Evolutionary conservation across 371 early-diverging fungal genomes (phyloP).

Genomic region (Mucor indicus): DNA sequence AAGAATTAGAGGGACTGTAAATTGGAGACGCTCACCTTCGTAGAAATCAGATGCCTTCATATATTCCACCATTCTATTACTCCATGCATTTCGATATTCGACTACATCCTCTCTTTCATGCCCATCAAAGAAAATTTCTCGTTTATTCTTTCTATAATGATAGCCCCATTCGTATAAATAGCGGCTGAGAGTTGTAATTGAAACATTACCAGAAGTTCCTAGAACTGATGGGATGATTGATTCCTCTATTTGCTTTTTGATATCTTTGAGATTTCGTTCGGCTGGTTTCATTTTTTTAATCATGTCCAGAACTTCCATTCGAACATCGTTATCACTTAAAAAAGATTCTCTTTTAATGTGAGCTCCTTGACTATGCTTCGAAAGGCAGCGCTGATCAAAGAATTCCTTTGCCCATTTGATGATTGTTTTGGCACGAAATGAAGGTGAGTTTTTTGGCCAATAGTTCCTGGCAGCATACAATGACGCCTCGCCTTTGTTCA

Average conservation of each 20-base stretch:
- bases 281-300: neutral
- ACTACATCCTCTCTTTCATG: conserved; percentile 17
- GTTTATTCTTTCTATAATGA: neutral
- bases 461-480: neutral
- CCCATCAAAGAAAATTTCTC: conserved; percentile 8
- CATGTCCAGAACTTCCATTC: neutral
- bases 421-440: neutral
- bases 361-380: neutral
- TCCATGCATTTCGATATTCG: conserved; percentile 7
- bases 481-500: neutral
- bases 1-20: neutral
- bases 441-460: neutral
- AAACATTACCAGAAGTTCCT: neutral
- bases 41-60: too few relatives aligned
- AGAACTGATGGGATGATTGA: neutral
- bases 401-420: neutral
- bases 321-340: conserved; percentile 1
- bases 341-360: conserved; percentile 2
- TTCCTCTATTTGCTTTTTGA: neutral
- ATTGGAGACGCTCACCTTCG: too few relatives aligned
- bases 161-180: conserved; percentile 5
- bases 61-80: conserved; percentile 5
- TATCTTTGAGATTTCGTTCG: neutral
- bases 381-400: neutral
- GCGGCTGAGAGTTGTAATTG: neutral